Conservation (phyloP, 305 asterid species). For the Plantago coronopus region DNA sequence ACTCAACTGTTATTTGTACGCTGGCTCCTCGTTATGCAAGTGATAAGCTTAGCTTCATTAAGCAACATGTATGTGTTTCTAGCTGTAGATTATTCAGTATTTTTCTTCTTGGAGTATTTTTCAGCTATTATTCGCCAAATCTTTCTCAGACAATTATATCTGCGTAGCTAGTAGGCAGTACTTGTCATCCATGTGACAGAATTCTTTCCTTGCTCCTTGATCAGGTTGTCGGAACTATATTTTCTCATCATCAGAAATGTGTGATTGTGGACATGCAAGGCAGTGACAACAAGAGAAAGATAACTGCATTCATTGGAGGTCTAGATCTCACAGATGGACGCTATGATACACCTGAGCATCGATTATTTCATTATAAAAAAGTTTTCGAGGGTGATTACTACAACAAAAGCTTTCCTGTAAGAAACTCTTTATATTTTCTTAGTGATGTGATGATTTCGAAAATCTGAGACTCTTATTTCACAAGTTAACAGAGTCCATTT, state of each 20-base stretch:
- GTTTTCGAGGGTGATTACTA: slow-evolving; percentile 71
- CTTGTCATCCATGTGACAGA: background rate
- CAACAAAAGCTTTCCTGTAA: slow-evolving; percentile 74
- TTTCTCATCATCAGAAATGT: slow-evolving; percentile 96
- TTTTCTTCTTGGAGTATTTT: too few relatives aligned
- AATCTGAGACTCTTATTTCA: slow-evolving; percentile 48
- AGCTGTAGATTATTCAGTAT: too few relatives aligned
- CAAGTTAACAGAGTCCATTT: slow-evolving; percentile 6
- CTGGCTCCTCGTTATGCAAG: slow-evolving; percentile 92
- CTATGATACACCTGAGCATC: slow-evolving; percentile 90
- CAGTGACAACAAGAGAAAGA: slow-evolving; percentile 65
- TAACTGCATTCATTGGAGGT: slow-evolving; percentile 82
- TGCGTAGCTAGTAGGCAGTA: background rate
- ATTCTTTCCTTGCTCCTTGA: slow-evolving; percentile 6
- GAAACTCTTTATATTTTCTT: slow-evolving; percentile 18
- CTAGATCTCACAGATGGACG: slow-evolving; percentile 94
- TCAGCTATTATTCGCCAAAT: too few relatives aligned
- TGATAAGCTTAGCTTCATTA: slow-evolving; percentile 87
- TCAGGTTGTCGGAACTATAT: slow-evolving; percentile 92
- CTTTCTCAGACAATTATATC: too few relatives aligned
- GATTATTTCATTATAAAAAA: slow-evolving; percentile 45
- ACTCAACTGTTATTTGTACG: slow-evolving; percentile 81
- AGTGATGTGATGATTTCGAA: background rate
- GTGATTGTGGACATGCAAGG: slow-evolving; percentile 92
- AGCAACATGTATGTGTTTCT: slow-evolving; percentile 73